Evolutionary conservation across 495 filamentous ascomycete species (phyloP), one percentile per base, ranked within the genome.

Genomic region (Hypoxylon rickii): DNA sequence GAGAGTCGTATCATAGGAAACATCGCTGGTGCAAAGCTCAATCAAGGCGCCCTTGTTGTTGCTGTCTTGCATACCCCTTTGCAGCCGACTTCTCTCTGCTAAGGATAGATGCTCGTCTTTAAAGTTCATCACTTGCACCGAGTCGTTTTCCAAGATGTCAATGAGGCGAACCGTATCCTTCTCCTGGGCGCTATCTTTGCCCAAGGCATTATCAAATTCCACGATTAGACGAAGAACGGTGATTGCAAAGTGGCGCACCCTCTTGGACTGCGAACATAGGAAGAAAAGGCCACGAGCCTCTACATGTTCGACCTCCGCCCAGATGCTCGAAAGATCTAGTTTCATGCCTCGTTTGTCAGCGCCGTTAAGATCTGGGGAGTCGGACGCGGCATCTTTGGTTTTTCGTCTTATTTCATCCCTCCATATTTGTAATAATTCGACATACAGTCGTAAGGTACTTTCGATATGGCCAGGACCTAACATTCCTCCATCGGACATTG

Each of bases 261-360:
- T 81, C 50, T 89, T 81, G 7, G 94, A 97, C 56, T 97, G 95
- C 0, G 94, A 97, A 68, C 95, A 97, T 3, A 99, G 72, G 68
- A 99, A 97, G 77, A 99, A 97, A n/a, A 99, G 71, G 0, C 95
- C 94, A 68, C 97, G 93, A 13, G 93, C 92, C 67, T 99, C 94
- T 33, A 97, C 88, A 64, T 97, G 93, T 60, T 99, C 95, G 12
- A 97, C 92, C 57, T 97, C 88, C 3, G 89, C 89, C 73, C 90
- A 89, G 11, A 95, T 86, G 46, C 84, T 87, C 1, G 92, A 94
- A 31, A 92, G 72, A 68, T 98, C 94, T 18, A 97, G 78, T 48
- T 93, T 90, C 44, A 91, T 79, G 3, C 80, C 81, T 11, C 82
- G 73, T 51, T 81, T 82, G 12, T 85, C 83, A 13, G 76, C 66